These are phyloP conservation scores for Pinus albicaulis DNA, from an alignment of 75 land plant species.

Conservation along the genomic window DNA sequence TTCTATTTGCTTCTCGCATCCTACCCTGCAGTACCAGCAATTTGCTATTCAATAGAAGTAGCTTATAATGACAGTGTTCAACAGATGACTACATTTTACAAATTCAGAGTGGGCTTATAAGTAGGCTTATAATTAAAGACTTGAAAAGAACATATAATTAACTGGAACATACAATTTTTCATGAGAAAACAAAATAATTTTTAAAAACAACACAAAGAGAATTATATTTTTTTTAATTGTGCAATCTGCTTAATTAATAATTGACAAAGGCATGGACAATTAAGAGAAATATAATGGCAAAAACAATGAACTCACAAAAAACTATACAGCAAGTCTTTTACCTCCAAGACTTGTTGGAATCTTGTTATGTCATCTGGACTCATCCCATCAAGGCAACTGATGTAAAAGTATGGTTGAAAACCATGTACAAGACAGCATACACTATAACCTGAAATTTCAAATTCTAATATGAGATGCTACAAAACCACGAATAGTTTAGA, in stretches of 20 bases:
- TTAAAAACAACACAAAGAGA: background rate
- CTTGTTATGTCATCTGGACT: conserved; percentile 85
- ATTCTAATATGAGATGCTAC: background rate
- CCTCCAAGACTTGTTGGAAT: conserved; percentile 83
- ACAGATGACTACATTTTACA: background rate
- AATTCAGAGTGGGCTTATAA: background rate
- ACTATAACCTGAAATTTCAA: conserved; percentile 67
- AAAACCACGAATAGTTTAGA: background rate
- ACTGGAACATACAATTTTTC: background rate
- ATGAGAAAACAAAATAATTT: background rate
- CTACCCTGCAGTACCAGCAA: conserved; percentile 40
- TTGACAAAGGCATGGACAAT: background rate
- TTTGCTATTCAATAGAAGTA: background rate
- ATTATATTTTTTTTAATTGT: background rate
- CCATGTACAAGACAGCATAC: conserved; percentile 98
- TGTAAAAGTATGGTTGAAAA: conserved; percentile 95
- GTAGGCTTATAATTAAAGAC: background rate
- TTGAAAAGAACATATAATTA: background rate
- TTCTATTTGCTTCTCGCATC: conserved; percentile 80
- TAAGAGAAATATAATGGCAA: background rate
- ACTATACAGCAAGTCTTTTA: conserved; percentile 14
- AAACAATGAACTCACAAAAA: background rate
- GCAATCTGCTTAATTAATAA: background rate
- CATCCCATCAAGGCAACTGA: conserved; percentile 87
- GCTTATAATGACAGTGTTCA: background rate